These are phyloP conservation scores for Cordyceps sp. DNA, from an alignment of 2,329 filamentous ascomycete genomes.

Conservation along the genomic window DNA sequence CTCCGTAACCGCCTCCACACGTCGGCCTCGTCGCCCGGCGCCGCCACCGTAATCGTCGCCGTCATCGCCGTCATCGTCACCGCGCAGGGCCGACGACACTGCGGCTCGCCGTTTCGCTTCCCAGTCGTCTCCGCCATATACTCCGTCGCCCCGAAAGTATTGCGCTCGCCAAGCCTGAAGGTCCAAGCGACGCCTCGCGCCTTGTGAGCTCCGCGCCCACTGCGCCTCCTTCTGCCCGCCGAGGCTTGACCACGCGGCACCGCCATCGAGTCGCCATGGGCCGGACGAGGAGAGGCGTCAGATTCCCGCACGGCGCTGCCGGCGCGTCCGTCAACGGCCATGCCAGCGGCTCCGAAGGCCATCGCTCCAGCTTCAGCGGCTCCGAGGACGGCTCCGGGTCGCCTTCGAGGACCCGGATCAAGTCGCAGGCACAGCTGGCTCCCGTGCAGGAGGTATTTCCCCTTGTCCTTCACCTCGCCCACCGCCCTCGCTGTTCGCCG, in stretches of 20 bases:
- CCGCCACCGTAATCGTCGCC: too few species aligned
- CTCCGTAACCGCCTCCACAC: too few species aligned
- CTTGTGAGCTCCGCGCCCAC: neutral
- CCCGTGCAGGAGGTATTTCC: conserved; percentile 19
- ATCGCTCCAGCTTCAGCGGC: conserved; percentile 57
- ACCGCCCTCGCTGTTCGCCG: neutral
- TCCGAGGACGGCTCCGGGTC: conserved; percentile 36
- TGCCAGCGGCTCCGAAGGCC: conserved; percentile 27
- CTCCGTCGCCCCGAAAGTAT: too few species aligned
- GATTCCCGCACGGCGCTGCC: conserved; percentile 26
- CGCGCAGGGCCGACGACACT: too few species aligned
- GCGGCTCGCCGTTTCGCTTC: too few species aligned
- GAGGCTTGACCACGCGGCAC: neutral
- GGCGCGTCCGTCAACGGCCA: conserved; percentile 21
- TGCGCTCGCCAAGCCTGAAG: too few species aligned
- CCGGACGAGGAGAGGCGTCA: conserved; percentile 31
- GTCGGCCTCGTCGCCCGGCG: too few species aligned
- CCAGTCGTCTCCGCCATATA: too few species aligned
- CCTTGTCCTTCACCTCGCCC: neutral
- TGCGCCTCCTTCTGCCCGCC: neutral
- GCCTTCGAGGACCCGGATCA: conserved; percentile 12
- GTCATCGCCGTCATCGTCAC: too few species aligned
- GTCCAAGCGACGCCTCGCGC: too few species aligned
- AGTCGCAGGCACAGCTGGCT: conserved; percentile 12
- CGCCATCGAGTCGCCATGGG: conserved; percentile 12